Percentiles rank a stretch among this genome's conserved stretches.
phyloP scores from a whole-genome alignment of 169 alveolate species.

The Toxoplasma gondii region DNA sequence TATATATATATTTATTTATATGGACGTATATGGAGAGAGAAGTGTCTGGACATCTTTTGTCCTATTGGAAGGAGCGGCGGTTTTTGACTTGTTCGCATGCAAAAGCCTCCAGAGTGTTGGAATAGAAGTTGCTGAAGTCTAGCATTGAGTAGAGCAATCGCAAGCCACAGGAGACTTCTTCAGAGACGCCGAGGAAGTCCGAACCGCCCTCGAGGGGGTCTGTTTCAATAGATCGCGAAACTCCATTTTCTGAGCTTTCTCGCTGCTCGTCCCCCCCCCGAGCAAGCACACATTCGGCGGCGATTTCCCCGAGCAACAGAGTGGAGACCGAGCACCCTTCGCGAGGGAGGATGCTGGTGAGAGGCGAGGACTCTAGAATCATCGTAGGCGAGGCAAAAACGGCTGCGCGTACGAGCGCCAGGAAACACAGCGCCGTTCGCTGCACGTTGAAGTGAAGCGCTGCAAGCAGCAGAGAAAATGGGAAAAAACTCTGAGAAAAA shows the following conservation, averaged over 20 bases:
- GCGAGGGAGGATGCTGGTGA: not conserved
- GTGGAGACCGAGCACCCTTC: not conserved
- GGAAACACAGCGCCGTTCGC: not conserved
- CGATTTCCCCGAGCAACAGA: not conserved
- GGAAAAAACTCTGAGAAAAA: too few species aligned
- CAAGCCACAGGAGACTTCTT: not conserved
- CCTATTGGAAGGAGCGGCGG: not conserved
- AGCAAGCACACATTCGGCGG: not conserved
- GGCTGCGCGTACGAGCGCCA: not conserved
- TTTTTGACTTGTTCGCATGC: not conserved
- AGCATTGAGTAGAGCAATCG: not conserved
- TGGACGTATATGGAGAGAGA: too few species aligned
- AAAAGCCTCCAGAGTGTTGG: not conserved
- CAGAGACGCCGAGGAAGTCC: not conserved
- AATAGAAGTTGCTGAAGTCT: not conserved
- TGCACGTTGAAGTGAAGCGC: constrained; percentile 37
- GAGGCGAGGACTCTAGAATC: not conserved
- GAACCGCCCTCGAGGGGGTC: not conserved
- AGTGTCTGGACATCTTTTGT: too few species aligned
- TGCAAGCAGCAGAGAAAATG: not conserved
- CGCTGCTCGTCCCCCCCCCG: too few species aligned
- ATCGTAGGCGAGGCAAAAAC: not conserved
- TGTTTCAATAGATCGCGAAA: not conserved
- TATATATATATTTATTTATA: too few species aligned
- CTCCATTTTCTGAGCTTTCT: too few species aligned